Percentiles rank a stretch among this genome's conserved stretches.
Evolutionary conservation across 2,329 filamentous ascomycete genomes (phyloP).

Genomic region (Exophiala alcalophila): DNA sequence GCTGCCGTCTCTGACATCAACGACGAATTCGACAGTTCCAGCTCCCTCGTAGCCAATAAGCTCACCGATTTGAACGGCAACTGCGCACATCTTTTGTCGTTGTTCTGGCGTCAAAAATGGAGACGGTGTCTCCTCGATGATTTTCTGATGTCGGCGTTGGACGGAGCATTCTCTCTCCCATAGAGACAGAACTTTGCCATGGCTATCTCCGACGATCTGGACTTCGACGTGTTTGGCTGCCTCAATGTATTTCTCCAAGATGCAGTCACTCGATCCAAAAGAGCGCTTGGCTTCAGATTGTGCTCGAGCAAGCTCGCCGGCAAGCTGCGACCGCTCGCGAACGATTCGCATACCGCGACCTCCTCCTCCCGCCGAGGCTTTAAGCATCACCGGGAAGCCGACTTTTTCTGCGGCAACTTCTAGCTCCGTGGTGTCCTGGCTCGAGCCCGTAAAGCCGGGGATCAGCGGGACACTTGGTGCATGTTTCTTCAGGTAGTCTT

Average conservation of each 20-base stretch:
- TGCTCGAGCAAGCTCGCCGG: conserved; percentile 38
- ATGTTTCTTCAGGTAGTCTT: conserved; percentile 31
- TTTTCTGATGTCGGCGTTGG: conserved; percentile 52
- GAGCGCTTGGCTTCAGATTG: conserved; percentile 42
- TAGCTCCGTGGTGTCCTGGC: conserved; percentile 29
- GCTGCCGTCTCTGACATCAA: conserved; percentile 38
- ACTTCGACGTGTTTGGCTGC: conserved; percentile 50
- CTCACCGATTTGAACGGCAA: conserved; percentile 39
- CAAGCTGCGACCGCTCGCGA: conserved; percentile 34
- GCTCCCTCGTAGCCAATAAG: conserved; percentile 42
- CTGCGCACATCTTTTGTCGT: conserved; percentile 37
- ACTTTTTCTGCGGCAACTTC: conserved; percentile 30
- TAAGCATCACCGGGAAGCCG: conserved; percentile 46
- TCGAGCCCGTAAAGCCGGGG: conserved; percentile 31
- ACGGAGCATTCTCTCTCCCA: conserved; percentile 53
- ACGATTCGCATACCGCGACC: conserved; percentile 46
- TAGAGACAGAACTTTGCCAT: conserved; percentile 41
- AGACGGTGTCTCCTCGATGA: conserved; percentile 50
- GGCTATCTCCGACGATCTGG: conserved; percentile 50
- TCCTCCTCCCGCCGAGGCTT: conserved; percentile 50
- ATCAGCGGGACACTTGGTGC: conserved; percentile 34
- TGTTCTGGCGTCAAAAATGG: conserved; percentile 35
- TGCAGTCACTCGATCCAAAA: conserved; percentile 43
- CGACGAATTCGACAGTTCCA: conserved; percentile 49
- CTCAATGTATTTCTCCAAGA: conserved; percentile 46